phyloP scores from a whole-genome alignment of 345 rosid genomes.

The Eucalyptus virginea region DNA sequence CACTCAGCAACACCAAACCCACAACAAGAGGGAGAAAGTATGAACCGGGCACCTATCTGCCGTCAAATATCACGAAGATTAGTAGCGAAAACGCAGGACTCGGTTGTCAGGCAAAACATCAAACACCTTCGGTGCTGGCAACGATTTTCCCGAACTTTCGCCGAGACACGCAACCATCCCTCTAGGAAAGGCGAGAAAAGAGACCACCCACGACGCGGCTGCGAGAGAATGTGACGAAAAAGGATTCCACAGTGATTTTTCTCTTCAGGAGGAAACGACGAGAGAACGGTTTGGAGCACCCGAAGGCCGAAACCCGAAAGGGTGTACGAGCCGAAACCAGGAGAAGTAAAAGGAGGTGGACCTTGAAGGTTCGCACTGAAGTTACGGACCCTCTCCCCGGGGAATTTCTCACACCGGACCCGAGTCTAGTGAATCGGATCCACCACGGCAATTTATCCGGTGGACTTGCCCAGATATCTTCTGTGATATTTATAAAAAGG shows the following conservation, averaged over 20 bases:
- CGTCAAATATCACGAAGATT: not conserved
- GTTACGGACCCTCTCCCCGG: not conserved
- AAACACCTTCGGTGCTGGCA: conserved; percentile 2
- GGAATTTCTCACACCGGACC: not conserved
- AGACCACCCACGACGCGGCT: not conserved
- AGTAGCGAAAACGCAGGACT: not conserved
- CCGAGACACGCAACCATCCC: not conserved
- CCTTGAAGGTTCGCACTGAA: not conserved
- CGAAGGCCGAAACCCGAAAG: too few species aligned
- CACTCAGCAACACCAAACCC: not conserved
- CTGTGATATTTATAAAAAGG: not conserved
- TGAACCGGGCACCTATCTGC: not conserved
- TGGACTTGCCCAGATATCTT: not conserved
- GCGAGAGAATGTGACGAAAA: not conserved
- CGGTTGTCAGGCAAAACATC: not conserved
- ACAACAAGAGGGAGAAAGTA: not conserved
- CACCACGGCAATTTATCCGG: not conserved
- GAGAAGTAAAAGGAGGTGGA: not conserved
- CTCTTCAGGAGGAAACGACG: not conserved
- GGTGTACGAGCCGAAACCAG: not conserved
- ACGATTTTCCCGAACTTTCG: not conserved
- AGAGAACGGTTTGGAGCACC: not conserved
- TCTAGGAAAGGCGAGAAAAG: not conserved
- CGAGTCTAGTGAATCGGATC: not conserved
- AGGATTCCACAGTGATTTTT: not conserved